Conservation (phyloP, 352 stramenopile genomes). For the Plasmopara muralis region DNA sequence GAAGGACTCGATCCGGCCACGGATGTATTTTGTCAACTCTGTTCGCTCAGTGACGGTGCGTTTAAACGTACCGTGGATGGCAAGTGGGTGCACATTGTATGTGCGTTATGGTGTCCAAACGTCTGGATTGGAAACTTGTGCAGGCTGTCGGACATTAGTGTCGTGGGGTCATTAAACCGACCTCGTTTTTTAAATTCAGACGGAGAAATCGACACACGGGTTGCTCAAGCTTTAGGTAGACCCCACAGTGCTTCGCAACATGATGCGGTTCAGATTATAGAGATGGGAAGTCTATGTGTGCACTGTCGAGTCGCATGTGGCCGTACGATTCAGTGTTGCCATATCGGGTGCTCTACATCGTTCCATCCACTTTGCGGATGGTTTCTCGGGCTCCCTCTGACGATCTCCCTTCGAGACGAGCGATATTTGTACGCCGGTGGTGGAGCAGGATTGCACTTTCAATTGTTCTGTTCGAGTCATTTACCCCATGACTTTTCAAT, state of each 20-base stretch:
- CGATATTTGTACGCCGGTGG: slow-evolving; percentile 68
- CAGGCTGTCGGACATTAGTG: slow-evolving; percentile 66
- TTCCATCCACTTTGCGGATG: slow-evolving; percentile 84
- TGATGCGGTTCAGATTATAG: slow-evolving; percentile 14
- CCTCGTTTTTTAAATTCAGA: slow-evolving; percentile 53
- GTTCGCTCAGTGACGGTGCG: slow-evolving; percentile 72
- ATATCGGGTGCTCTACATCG: slow-evolving; percentile 43
- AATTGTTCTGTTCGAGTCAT: slow-evolving; percentile 55
- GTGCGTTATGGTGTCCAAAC: slow-evolving; percentile 84
- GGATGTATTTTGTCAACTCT: slow-evolving; percentile 80
- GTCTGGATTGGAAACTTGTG: slow-evolving; percentile 82
- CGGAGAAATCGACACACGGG: slow-evolving; percentile 40
- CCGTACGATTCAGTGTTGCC: slow-evolving; percentile 60
- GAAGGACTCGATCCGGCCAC: slow-evolving; percentile 43
- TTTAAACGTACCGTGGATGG: slow-evolving; percentile 83
- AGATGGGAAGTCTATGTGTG: slow-evolving; percentile 43
- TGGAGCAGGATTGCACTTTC: slow-evolving; percentile 63
- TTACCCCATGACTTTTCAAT: slow-evolving; percentile 39
- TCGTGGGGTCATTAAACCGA: slow-evolving; percentile 37
- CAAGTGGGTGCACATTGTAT: slow-evolving; percentile 87
- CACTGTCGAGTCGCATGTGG: slow-evolving; percentile 75
- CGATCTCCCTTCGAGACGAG: slow-evolving; percentile 34
- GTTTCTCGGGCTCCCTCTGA: slow-evolving; percentile 79
- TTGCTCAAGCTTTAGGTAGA: slow-evolving; percentile 18
- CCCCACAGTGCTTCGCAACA: slow-evolving; percentile 12